Evolutionary conservation across 768 basidiomycete genomes (phyloP), one percentile per base, ranked within the genome.

Genomic region (Boletus edulis): DNA sequence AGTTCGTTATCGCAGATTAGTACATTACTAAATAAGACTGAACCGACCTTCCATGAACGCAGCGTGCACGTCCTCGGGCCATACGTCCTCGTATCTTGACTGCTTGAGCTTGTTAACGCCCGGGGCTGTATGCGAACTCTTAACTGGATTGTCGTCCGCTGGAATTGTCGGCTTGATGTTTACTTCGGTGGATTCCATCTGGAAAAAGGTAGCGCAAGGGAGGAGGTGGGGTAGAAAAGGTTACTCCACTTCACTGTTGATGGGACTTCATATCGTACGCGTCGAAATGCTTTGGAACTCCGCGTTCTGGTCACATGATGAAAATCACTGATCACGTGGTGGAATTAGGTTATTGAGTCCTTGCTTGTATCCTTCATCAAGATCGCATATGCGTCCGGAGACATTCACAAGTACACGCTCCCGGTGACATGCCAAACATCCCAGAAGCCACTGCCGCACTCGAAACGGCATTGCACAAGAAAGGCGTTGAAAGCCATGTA

Each of bases 11-110:
- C 49, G 51, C 27, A 67, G 54, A 40, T 46, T 44, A 29, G 24
- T 31, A 45, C 10, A 45, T n/a, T 22, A 40, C 11, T 9, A 32
- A 37, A 48, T 12, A 40, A 18, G 5, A 2, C 9, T 9, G 34
- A 32, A 57, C 68, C 2, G n/a, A 73, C 69, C 69, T 72, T 71
- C 70, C 69, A 73, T 72, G 38, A 71, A 71, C 10, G 72, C 69
- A 49, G 69, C 63, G 65, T 71, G 70, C 49, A 71, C 70, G 42
- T 71, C 72, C 22, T 64, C 67, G 2, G 67, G 65, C 69, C 69
- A 73, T 18, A 72, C 69, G 39, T 70, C 69, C 31, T 70, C 69
- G 35, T 70, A 70, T 42, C 69, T 65, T 22, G 70, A 70, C n/a
- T 70, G 60, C 40, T 64, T 70, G 51, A 68, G 45, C 48, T 62